A percentile compares a stretch with the other conserved stretches of the same genome.
phyloP scores from a whole-genome alignment of 768 basidiomycete species.

The Panaeolus cyanescens region DNA sequence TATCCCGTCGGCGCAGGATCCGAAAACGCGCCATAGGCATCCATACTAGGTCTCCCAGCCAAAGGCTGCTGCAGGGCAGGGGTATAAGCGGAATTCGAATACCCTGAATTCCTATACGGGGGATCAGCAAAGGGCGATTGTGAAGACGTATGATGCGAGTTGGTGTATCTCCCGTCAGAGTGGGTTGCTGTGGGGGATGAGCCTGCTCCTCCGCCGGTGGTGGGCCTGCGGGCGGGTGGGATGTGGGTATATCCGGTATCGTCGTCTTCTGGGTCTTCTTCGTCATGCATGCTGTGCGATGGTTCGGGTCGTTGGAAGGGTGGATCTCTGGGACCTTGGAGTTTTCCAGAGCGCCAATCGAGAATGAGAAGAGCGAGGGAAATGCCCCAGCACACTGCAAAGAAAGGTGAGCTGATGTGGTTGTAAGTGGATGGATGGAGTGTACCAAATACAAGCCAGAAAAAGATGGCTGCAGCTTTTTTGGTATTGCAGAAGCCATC shows the following conservation, averaged over 20 bases:
- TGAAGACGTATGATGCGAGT: slow-evolving; percentile 10
- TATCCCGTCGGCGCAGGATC: slow-evolving; percentile 85
- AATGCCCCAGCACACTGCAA: slow-evolving; percentile 71
- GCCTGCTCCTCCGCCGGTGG: slow-evolving; percentile 19
- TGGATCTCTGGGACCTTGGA: slow-evolving; percentile 66
- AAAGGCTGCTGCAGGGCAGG: slow-evolving; percentile 28
- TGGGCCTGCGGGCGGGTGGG: slow-evolving; percentile 36
- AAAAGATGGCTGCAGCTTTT: slow-evolving; percentile 87
- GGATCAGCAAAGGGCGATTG: slow-evolving; percentile 57
- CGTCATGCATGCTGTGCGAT: slow-evolving; percentile 46
- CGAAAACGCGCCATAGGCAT: slow-evolving; percentile 89
- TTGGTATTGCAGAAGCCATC: slow-evolving; percentile 90
- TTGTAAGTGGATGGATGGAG: slow-evolving; percentile 9
- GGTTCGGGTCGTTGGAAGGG: slow-evolving; percentile 69
- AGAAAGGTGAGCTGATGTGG: neutral
- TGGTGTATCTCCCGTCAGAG: slow-evolving; percentile 11
- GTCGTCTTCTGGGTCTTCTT: slow-evolving; percentile 53
- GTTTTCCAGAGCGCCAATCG: slow-evolving; percentile 75
- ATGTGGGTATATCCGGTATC: slow-evolving; percentile 55
- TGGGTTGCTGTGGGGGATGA: slow-evolving; percentile 30
- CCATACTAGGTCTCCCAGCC: slow-evolving; percentile 68
- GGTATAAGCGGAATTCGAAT: slow-evolving; percentile 26
- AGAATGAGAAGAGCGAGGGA: slow-evolving; percentile 66
- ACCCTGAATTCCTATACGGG: slow-evolving; percentile 12
- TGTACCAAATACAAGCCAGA: slow-evolving; percentile 83